phyloP scores from a whole-genome alignment of 1,284 basidiomycete genomes.

The Fomitiporia mediterranea region DNA sequence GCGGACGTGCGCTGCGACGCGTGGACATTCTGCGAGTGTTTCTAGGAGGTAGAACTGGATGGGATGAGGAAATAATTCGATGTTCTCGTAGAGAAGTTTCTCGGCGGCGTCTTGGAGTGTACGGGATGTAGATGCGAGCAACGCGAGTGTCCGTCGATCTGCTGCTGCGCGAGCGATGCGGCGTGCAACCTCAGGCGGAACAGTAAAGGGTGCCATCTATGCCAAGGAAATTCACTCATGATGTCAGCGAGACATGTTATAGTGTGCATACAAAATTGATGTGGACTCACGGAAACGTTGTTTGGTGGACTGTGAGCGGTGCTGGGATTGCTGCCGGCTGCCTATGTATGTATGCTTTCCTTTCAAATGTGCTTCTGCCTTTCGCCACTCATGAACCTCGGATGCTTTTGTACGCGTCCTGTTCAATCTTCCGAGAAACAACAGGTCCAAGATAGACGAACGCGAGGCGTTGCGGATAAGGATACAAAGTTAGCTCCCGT shows the following conservation, averaged over 20 bases:
- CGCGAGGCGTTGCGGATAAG: background rate
- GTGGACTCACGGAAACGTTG: no score
- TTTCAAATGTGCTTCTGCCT: background rate
- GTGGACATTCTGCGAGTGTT: slow-evolving; percentile 7
- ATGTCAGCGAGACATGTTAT: no score
- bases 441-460: background rate
- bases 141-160: slow-evolving; percentile 4
- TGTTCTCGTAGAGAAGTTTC: slow-evolving; percentile 12
- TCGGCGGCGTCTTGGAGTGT: slow-evolving; percentile 18
- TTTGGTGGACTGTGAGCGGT: no score
- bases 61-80: slow-evolving; percentile 13
- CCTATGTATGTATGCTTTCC: no score
- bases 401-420: background rate
- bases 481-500: background rate
- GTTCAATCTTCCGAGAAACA: background rate
- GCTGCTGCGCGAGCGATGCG: background rate
- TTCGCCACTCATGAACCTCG: background rate
- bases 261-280: no score
- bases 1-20: slow-evolving; percentile 13
- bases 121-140: slow-evolving; percentile 14
- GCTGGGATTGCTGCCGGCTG: no score
- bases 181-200: slow-evolving; percentile 13
- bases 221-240: no score
- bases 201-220: slow-evolving; percentile 5
- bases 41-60: background rate